Evolutionary conservation across 139 green algal species (phyloP).

Genomic region (Zygnema circumcarinatum): DNA sequence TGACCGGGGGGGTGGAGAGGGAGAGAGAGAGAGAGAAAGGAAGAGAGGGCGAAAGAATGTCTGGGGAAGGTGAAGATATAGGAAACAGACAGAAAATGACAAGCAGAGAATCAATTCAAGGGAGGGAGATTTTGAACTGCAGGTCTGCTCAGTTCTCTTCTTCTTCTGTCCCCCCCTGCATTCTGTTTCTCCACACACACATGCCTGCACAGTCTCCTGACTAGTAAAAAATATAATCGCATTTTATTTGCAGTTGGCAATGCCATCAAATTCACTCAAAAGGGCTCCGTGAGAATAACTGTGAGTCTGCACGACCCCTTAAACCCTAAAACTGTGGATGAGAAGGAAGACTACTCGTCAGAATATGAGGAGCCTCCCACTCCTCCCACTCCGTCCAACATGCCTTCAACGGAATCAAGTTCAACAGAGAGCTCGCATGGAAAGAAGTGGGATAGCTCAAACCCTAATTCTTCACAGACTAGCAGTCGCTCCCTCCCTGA

Average conservation of each 20-base stretch:
- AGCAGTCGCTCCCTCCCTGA: no score
- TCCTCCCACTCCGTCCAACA: no score
- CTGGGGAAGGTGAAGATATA: not conserved
- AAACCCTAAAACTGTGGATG: not conserved
- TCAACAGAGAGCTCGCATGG: no score
- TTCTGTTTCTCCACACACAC: not conserved
- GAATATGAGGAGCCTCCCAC: no score
- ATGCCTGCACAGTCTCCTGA: not conserved
- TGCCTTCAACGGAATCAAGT: no score
- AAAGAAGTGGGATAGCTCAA: no score
- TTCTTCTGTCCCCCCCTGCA: not conserved
- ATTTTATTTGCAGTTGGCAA: conserved; percentile 11
- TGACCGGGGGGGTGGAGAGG: not conserved
- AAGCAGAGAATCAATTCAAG: not conserved
- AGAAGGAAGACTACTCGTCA: no score
- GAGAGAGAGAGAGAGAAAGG: not conserved
- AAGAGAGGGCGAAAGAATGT: not conserved
- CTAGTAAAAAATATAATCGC: not conserved
- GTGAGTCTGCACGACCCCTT: conserved; percentile 10
- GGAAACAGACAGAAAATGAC: not conserved
- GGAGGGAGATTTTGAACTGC: not conserved
- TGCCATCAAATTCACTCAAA: conserved; percentile 50
- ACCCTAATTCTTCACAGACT: no score
- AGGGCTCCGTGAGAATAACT: conserved; percentile 12
- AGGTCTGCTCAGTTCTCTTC: not conserved